phyloP scores from a whole-genome alignment of 306 rosid species.

The Quercus cerris region DNA sequence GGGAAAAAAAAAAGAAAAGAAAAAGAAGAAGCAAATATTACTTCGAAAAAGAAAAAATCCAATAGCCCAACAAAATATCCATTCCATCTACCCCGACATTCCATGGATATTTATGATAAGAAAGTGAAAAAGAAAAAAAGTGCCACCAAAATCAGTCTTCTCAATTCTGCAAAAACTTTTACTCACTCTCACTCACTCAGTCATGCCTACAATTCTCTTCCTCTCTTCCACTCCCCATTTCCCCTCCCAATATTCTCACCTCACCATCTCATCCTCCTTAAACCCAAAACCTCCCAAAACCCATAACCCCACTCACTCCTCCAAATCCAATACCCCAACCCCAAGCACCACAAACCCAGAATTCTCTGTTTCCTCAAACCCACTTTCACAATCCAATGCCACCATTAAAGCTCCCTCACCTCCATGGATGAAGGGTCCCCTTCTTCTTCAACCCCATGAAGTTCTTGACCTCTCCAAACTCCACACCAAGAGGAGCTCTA shows the following conservation, averaged over 20 bases:
- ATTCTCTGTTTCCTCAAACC: background rate
- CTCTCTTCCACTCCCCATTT: conserved; percentile 5
- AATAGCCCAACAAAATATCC: no score
- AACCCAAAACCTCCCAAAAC: conserved; percentile 24
- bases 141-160: background rate
- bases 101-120: background rate
- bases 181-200: background rate
- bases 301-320: conserved; percentile 8
- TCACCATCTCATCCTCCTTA: conserved; percentile 39
- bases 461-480: conserved; percentile 43
- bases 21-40: no score
- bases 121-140: no score
- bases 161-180: background rate
- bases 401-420: conserved; percentile 56
- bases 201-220: conserved; percentile 35
- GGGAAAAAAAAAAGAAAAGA: no score
- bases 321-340: conserved; percentile 14
- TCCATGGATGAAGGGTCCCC: conserved; percentile 81
- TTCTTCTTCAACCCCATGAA: conserved; percentile 51
- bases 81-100: background rate
- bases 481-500: conserved; percentile 11
- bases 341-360: conserved; percentile 10
- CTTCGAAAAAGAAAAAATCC: no score
- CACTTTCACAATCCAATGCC: conserved; percentile 28
- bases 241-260: conserved; percentile 15